These are phyloP conservation scores for Dothistroma pini DNA, from an alignment of 2,329 filamentous ascomycete genomes.

Conservation along the genomic window DNA sequence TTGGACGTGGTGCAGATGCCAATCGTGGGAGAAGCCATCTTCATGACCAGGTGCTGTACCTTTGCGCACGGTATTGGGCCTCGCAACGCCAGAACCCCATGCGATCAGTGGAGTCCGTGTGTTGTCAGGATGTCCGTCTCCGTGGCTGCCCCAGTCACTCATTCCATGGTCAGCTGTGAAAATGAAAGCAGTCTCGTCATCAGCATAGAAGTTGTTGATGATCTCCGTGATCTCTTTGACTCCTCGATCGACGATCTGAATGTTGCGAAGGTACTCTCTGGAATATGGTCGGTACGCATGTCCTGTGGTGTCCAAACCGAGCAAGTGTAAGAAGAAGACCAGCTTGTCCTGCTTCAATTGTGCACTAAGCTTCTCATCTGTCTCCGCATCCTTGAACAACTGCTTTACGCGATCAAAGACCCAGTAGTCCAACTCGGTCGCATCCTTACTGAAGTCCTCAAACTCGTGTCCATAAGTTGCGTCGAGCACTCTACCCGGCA, in stretches of 20 bases:
- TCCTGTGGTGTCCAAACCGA: conserved; percentile 87
- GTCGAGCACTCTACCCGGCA: conserved; percentile 81
- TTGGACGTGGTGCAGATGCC: conserved; percentile 74
- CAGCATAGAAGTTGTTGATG: conserved; percentile 79
- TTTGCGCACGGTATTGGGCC: conserved; percentile 57
- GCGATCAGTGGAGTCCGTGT: conserved; percentile 88
- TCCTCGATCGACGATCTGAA: conserved; percentile 88
- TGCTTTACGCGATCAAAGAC: conserved; percentile 92
- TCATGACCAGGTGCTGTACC: conserved; percentile 76
- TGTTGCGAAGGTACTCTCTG: conserved; percentile 89
- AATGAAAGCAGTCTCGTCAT: conserved; percentile 83
- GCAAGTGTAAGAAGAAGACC: conserved; percentile 91
- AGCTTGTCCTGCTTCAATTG: conserved; percentile 76
- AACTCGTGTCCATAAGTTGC: conserved; percentile 77
- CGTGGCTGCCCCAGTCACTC: conserved; percentile 99
- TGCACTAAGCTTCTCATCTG: conserved; percentile 69
- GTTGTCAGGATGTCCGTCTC: conserved; percentile 95
- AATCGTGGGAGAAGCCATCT: conserved; percentile 80
- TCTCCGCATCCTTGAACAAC: conserved; percentile 75
- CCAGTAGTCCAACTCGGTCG: conserved; percentile 80
- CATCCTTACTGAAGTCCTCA: conserved; percentile 86
- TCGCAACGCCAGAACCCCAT: conserved; percentile 89
- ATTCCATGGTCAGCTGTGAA: conserved; percentile 99
- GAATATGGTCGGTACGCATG: conserved; percentile 88
- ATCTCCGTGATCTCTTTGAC: conserved; percentile 78